phyloP scores from a whole-genome alignment of 208 protist genomes.

The Trypanosoma boissoni region DNA sequence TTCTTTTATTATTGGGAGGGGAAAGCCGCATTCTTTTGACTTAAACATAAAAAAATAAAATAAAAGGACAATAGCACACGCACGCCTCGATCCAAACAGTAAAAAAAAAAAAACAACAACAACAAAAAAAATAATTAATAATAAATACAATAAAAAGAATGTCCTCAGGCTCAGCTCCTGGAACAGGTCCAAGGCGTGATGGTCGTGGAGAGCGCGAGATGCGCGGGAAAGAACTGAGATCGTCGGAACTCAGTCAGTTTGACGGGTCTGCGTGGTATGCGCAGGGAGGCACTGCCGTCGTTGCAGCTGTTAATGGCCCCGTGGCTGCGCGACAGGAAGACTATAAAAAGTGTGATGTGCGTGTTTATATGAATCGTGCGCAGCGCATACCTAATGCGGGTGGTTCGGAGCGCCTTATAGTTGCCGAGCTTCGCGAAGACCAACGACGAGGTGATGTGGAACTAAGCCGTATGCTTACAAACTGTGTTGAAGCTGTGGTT shows the following conservation, averaged over 20 bases:
- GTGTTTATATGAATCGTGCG: constrained; percentile 25
- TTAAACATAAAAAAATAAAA: no score
- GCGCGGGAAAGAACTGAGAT: constrained; percentile 54
- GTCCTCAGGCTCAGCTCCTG: neutral
- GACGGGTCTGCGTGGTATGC: constrained; percentile 78
- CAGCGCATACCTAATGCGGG: constrained; percentile 30
- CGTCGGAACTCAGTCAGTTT: constrained; percentile 58
- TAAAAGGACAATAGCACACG: no score
- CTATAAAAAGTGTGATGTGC: constrained; percentile 40
- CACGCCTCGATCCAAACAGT: no score
- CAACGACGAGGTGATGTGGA: constrained; percentile 44
- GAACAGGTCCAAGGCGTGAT: constrained; percentile 40
- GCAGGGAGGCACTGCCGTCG: constrained; percentile 67
- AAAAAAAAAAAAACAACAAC: no score
- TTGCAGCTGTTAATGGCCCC: constrained; percentile 70
- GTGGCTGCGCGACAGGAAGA: constrained; percentile 43
- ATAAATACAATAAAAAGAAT: no score
- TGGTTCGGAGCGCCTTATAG: constrained; percentile 42
- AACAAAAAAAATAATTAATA: no score
- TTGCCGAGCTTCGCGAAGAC: constrained; percentile 36
- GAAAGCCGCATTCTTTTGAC: no score
- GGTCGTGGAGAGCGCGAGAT: constrained; percentile 65
- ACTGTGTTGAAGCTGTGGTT: constrained; percentile 44
- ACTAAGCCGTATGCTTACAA: constrained; percentile 37
- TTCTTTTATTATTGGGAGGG: no score